Evolutionary conservation across 1,139 yeast species (phyloP).

Genomic region (Yamadazyma atlantica): DNA sequence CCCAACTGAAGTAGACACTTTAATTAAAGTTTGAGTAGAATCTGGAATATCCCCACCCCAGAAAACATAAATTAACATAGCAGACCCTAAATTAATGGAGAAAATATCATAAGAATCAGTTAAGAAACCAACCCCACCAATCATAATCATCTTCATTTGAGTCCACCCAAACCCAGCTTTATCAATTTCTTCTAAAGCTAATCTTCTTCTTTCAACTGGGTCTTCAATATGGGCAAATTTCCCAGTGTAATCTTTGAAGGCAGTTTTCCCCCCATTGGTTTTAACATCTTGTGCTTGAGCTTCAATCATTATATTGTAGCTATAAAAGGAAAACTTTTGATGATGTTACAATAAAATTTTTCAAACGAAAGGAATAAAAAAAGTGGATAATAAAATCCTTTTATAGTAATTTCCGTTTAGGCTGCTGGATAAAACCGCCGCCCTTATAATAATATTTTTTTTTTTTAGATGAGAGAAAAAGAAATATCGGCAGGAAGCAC

Average conservation of each 20-base stretch:
- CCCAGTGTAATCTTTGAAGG: conserved; percentile 82
- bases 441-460: not conserved
- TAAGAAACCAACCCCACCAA: conserved; percentile 93
- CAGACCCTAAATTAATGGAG: conserved; percentile 77
- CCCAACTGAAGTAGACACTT: conserved; percentile 91
- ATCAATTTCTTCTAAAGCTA: conserved; percentile 86
- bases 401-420: not conserved
- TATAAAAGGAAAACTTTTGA: not conserved
- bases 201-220: conserved; percentile 85
- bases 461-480: not conserved
- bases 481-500: no score
- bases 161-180: conserved; percentile 86
- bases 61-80: conserved; percentile 73
- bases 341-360: not conserved
- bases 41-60: conserved; percentile 64
- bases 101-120: conserved; percentile 92
- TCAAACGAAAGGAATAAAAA: not conserved
- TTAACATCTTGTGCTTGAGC: conserved; percentile 3
- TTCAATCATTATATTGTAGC: not conserved
- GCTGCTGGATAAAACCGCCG: not conserved
- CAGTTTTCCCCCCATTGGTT: conserved; percentile 75
- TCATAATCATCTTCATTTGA: conserved; percentile 80
- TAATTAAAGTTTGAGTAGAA: conserved; percentile 70
- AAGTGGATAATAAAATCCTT: not conserved
- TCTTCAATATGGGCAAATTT: conserved; percentile 84